Conservation (phyloP, 2,329 filamentous ascomycete species). For the Trichoderma asperellum region DNA sequence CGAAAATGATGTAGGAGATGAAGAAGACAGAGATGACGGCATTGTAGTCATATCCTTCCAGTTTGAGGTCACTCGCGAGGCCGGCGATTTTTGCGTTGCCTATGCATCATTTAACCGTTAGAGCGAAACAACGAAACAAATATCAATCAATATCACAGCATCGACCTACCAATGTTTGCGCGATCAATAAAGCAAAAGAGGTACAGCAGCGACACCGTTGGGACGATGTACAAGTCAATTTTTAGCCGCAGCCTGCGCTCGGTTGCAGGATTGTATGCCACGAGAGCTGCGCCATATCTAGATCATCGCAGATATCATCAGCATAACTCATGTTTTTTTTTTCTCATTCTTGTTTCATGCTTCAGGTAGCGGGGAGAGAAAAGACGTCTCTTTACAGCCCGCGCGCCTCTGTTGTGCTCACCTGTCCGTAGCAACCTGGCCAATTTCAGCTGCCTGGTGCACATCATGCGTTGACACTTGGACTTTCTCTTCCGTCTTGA, state of each 20-base stretch:
- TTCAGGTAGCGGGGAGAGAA: neutral
- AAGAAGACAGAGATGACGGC: conserved; percentile 69
- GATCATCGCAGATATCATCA: neutral
- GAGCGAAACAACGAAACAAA: neutral
- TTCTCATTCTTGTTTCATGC: neutral
- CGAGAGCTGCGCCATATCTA: conserved; percentile 54
- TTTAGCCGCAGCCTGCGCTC: conserved; percentile 64
- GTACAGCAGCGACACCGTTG: conserved; percentile 68
- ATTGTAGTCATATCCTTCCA: conserved; percentile 71
- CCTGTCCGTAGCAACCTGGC: conserved; percentile 53
- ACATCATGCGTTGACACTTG: conserved; percentile 22
- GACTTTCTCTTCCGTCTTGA: neutral
- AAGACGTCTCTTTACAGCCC: neutral
- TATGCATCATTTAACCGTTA: conserved; percentile 35
- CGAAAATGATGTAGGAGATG: conserved; percentile 72
- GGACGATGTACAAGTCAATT: conserved; percentile 67
- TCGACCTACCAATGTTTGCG: conserved; percentile 67
- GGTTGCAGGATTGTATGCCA: conserved; percentile 59
- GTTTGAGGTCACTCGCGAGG: conserved; percentile 62
- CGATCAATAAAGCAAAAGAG: conserved; percentile 76
- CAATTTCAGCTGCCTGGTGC: conserved; percentile 45
- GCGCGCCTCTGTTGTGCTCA: conserved; percentile 33
- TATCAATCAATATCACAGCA: neutral
- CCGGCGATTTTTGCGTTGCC: conserved; percentile 71
- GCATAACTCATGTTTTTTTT: neutral